Base-by-base conservation (phyloP, 1,139 yeast species). In the Diutina sp. region DNA sequence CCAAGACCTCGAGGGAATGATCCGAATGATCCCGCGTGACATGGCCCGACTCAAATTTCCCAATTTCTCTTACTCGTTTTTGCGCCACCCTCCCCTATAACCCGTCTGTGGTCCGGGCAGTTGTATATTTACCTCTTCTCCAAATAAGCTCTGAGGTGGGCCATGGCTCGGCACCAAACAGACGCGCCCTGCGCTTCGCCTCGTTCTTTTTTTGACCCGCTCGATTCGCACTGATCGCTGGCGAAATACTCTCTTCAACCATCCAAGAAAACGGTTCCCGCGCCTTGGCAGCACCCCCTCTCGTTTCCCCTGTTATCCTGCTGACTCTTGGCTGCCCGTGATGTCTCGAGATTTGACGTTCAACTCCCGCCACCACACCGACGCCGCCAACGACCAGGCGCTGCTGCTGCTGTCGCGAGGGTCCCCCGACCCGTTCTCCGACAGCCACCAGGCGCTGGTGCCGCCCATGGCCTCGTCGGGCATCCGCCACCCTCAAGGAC, bases 261-360 rank as follows among this genome's bases (percentile, higher is more conserved):
- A 21, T 18, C n/a, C 29, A 21, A 16, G 47, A 45, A 46, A 46
- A 21, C 50, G 28, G 21, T 28, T 12, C 21, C 9, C 25, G 25
- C 14, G 11, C 41, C 25, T 18, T 16, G 46, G 25, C 46, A 45
- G 21, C 41, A 35, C 14, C 41, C 44, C 12, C 44, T 14, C 21
- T 14, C 47, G 28, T 21, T 46, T 46, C n/a, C 25, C 9, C 32
- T 18, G 21, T 46, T 11, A 9, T 4, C 25, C 16, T 21, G 21
- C 21, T 12, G 25, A 46, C 25, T n/a, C 28, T 48, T n/a, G 51
- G 32, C 14, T 46, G 8, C 28, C 18, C 7, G 28, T 14, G 41
- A 50, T 50, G 53, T 30, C 53, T n/a, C 41, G 53, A 32, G 53
- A 50, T 50, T 50, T 50, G 44, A 50, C 53, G 53, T 50, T 50